Percentiles rank a stretch among this genome's conserved stretches.
phyloP scores from a whole-genome alignment of 345 rosid genomes.

The Acer negundo region DNA sequence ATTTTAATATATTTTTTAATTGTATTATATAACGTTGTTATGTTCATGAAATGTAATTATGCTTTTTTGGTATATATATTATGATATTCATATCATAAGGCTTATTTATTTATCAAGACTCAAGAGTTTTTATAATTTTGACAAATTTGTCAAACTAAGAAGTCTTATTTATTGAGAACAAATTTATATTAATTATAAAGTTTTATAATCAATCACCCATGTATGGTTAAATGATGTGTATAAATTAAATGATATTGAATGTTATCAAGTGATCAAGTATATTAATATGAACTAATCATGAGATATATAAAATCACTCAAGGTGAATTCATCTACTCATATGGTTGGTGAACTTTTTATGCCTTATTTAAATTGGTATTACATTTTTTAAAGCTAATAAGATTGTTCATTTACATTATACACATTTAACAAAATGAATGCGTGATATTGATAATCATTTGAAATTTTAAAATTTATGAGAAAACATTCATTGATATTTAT shows the following conservation, averaged over 20 bases:
- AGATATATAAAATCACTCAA: background rate
- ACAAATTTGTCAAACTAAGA: background rate
- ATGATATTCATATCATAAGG: too few relatives aligned
- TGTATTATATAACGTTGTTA: too few relatives aligned
- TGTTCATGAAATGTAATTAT: too few relatives aligned
- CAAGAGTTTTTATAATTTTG: background rate
- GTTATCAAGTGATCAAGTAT: background rate
- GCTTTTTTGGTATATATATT: too few relatives aligned
- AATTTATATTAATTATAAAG: too few relatives aligned
- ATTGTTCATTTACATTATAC: background rate
- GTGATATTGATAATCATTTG: background rate
- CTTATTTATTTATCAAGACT: too few relatives aligned
- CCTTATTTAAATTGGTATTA: background rate
- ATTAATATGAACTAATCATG: background rate
- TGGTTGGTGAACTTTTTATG: background rate
- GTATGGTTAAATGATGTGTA: background rate
- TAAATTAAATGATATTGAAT: background rate
- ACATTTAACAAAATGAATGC: background rate
- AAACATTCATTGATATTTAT: background rate
- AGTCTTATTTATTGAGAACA: background rate
- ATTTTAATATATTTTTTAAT: too few relatives aligned
- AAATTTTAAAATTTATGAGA: background rate
- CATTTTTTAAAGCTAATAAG: background rate
- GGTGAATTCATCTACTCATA: background rate
- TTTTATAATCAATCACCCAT: background rate